These are phyloP conservation scores for Toxoplasma gondii DNA, from an alignment of 169 alveolate species.

Conservation along the genomic window DNA sequence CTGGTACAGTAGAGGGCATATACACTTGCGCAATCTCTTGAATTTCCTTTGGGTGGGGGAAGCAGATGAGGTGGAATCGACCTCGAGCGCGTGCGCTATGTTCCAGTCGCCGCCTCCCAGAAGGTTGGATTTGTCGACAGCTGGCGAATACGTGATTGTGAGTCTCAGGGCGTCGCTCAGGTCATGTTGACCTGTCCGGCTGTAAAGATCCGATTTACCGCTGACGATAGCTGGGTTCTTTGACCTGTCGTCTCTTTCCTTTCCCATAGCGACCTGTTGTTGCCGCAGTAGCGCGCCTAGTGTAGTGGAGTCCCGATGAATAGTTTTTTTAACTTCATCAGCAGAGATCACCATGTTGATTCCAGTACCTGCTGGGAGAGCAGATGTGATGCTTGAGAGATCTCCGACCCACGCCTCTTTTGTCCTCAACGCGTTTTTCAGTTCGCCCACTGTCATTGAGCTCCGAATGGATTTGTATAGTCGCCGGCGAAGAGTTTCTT, in stretches of 20 bases:
- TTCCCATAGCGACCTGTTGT: not conserved
- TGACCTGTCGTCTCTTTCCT: not conserved
- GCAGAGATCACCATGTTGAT: not conserved
- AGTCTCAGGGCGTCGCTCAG: not conserved
- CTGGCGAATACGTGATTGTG: not conserved
- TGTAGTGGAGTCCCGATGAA: not conserved
- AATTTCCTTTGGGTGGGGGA: not conserved
- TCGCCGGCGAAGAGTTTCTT: not conserved
- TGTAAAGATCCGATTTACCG: not conserved
- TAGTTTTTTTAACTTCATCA: not conserved
- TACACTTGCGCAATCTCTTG: not conserved
- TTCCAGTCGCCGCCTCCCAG: not conserved
- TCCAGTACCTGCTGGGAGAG: not conserved
- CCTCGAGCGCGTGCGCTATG: not conserved
- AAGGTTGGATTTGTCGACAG: not conserved
- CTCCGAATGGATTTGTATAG: not conserved
- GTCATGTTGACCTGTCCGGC: not conserved
- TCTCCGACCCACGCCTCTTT: not conserved
- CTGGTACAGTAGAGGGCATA: not conserved
- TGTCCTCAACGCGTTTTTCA: not conserved
- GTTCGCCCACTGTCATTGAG: conserved; percentile 20
- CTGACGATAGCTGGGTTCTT: not conserved
- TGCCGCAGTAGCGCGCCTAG: conserved; percentile 15
- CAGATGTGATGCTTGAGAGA: not conserved
- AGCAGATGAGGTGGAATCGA: not conserved